Evolutionary conservation across 2,329 filamentous ascomycete species (phyloP), one percentile per base, ranked within the genome.

Genomic region (Alternaria conjuncta): DNA sequence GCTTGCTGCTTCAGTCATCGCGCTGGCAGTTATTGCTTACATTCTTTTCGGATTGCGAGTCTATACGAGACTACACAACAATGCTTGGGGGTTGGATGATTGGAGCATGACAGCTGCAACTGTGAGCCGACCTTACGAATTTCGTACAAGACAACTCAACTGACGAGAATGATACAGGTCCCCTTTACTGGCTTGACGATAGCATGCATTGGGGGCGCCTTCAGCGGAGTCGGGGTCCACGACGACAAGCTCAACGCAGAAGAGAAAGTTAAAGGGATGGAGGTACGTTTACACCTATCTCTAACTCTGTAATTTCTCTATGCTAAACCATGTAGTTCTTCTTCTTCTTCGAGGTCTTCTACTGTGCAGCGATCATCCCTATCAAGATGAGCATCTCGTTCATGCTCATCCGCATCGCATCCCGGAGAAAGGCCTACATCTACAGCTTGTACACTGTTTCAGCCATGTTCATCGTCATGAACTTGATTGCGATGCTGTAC

Each of bases 331-430:
- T 13, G 13, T 28, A 62, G 55, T 62, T 54, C 25, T 62, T 62
- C 15, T 62, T 62, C 23, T 62, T 59, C 30, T 62, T 62, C 18
- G 60, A 62, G 26, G 55, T 59, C 9, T 62, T 59, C 20, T 62
- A 62, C 23, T 62, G 60, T 25, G 49, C 60, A 3, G 60, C 60
- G 6, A 62, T 62, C 26, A 62, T 62, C 15, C 60, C 60, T 7
- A 59, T 62, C 23, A 62, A 62, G n/a, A 50, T 62, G n/a, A 62
- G 60, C n/a, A 62, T 59, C 11, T 59, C 60, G 6, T 62, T 62
- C 43, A 62, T 62, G 60, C 60, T 59, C 41, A 62, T 62, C 13
- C 60, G 60, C 9, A 59, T 62, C 23, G 60, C 60, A 12, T 62
- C 60, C 5, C 47, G 55, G 15, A 62, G 49, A 43, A 47, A 26